Evolutionary conservation across 257 asterid species (phyloP).

Genomic region (Thymus mandschuricus): DNA sequence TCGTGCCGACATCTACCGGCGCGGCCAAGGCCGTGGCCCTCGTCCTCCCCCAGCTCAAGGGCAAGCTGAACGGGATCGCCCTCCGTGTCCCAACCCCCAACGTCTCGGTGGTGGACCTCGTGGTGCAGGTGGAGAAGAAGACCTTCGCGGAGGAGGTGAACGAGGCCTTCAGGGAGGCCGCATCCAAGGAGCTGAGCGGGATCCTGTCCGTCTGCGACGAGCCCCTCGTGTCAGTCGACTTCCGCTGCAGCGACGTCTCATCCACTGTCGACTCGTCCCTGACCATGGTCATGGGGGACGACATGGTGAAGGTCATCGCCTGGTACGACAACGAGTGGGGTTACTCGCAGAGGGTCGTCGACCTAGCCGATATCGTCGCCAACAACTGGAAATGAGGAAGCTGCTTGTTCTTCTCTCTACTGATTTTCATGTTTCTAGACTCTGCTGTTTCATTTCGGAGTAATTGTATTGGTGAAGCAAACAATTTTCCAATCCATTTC

Average conservation of each 20-base stretch:
- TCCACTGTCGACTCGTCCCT: conserved; percentile 84
- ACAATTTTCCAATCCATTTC: conserved; percentile 36
- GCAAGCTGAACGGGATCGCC: conserved; percentile 93
- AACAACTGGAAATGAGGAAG: conserved; percentile 69
- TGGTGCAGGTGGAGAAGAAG: conserved; percentile 89
- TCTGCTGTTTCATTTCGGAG: conserved; percentile 33
- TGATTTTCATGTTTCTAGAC: conserved; percentile 41
- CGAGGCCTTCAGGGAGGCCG: conserved; percentile 84
- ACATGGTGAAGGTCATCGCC: conserved; percentile 96
- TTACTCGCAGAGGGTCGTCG: conserved; percentile 99
- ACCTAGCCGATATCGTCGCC: conserved; percentile 96
- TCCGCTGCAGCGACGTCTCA: conserved; percentile 90
- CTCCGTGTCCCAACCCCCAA: conserved; percentile 99
- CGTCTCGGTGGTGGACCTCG: conserved; percentile 91
- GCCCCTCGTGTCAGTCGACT: conserved; percentile 93
- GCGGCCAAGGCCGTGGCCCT: conserved; percentile 97
- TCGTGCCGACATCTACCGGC: conserved; percentile 94
- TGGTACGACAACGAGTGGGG: conserved; percentile 99
- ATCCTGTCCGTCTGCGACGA: conserved; percentile 84
- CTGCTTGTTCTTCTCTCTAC: background rate
- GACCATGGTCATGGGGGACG: conserved; percentile 99
- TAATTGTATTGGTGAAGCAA: conserved; percentile 43
- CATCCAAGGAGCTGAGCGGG: conserved; percentile 76
- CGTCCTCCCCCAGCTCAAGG: conserved; percentile 90
- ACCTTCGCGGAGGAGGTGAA: conserved; percentile 96